These are phyloP conservation scores for Cladorrhinum samala DNA, from an alignment of 495 filamentous ascomycete species.

Conservation along the genomic window DNA sequence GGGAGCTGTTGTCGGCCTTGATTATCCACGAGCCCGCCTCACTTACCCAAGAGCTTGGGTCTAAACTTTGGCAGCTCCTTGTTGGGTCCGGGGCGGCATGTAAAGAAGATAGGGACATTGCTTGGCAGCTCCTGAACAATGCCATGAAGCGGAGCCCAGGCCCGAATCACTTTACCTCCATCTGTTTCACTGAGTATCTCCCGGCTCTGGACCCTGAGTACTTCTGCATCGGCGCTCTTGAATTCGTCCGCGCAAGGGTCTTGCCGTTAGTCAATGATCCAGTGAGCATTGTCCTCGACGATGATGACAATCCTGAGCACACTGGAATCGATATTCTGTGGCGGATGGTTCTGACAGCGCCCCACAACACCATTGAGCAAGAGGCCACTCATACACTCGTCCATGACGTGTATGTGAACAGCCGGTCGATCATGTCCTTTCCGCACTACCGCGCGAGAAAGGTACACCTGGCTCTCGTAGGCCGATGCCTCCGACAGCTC, in stretches of 20 bases:
- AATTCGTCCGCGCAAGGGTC: slow-evolving; percentile 53
- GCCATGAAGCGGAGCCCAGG: slow-evolving; percentile 38
- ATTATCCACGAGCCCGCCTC: slow-evolving; percentile 53
- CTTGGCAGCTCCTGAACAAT: slow-evolving; percentile 61
- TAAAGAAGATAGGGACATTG: slow-evolving; percentile 49
- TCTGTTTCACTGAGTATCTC: slow-evolving; percentile 61
- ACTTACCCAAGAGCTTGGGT: slow-evolving; percentile 55
- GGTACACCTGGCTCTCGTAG: slow-evolving; percentile 73
- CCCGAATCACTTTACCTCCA: slow-evolving; percentile 58
- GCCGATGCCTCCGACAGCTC: slow-evolving; percentile 71
- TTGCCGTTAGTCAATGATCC: slow-evolving; percentile 35
- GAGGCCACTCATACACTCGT: slow-evolving; percentile 65
- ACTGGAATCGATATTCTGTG: slow-evolving; percentile 73
- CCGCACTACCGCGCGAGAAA: slow-evolving; percentile 38
- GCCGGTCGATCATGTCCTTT: slow-evolving; percentile 36
- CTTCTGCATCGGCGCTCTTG: slow-evolving; percentile 60
- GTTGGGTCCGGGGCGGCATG: slow-evolving; percentile 54
- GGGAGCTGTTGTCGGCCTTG: slow-evolving; percentile 52
- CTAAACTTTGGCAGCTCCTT: slow-evolving; percentile 59
- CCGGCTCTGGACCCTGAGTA: slow-evolving; percentile 55
- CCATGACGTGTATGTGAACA: slow-evolving; percentile 60
- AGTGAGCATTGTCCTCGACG: slow-evolving; percentile 36
- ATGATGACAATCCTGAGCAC: slow-evolving; percentile 33
- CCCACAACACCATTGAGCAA: slow-evolving; percentile 60
- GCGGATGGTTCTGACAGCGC: slow-evolving; percentile 70